Percentiles rank a stretch among this genome's conserved stretches.
Evolutionary conservation across 129 eudicot genomes (phyloP).

Genomic region (Scalesia atractyloides): DNA sequence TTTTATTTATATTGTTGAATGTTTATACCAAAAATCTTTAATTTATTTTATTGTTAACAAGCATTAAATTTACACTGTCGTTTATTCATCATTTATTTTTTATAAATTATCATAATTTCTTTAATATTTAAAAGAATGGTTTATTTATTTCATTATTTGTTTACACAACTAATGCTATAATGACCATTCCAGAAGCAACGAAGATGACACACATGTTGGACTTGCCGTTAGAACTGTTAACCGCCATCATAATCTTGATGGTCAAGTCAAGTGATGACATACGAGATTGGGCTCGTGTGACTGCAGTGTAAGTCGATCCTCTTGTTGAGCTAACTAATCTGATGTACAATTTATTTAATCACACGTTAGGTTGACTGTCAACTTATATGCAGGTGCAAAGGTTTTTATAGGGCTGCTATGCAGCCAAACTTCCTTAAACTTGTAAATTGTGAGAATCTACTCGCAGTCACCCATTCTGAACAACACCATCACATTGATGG

Average conservation of each 20-base stretch:
- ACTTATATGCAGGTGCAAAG: slow-evolving; percentile 5
- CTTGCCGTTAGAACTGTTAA: background rate
- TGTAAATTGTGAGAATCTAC: background rate
- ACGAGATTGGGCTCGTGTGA: slow-evolving; percentile 11
- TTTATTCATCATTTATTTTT: background rate
- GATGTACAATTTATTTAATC: background rate
- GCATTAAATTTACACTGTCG: background rate
- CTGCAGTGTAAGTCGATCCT: slow-evolving; percentile 3
- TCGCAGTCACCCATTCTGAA: background rate
- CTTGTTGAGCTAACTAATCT: background rate
- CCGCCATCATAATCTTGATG: background rate
- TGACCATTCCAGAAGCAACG: background rate
- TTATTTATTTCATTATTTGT: too few relatives aligned
- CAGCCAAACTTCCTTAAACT: background rate
- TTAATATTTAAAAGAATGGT: too few relatives aligned
- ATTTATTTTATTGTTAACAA: background rate
- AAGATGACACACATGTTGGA: slow-evolving; percentile 5
- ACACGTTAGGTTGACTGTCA: background rate
- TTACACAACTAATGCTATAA: too few relatives aligned
- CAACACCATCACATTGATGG: slow-evolving; percentile 7
- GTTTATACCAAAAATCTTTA: background rate
- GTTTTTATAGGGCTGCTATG: background rate
- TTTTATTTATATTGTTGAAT: too few relatives aligned
- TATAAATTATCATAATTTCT: too few relatives aligned
- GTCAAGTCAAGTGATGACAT: background rate